Percentiles rank a stretch among this genome's conserved stretches.
Evolutionary conservation across 371 early-diverging fungal genomes (phyloP).

Genomic region (Mortierella sp.): DNA sequence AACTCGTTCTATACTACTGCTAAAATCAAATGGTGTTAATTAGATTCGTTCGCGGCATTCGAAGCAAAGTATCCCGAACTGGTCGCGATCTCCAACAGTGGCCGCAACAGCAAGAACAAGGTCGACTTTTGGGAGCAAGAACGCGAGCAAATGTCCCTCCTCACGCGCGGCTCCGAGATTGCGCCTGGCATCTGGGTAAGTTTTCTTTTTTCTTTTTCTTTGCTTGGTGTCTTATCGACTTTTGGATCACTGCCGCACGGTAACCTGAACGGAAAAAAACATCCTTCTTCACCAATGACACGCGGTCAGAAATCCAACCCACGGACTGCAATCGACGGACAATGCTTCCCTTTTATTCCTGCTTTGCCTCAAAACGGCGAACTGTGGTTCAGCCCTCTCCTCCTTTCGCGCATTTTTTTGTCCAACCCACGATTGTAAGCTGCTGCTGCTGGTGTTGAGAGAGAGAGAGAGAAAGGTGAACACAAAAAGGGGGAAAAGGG

Average conservation of each 20-base stretch:
- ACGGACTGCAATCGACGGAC: neutral
- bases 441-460: neutral
- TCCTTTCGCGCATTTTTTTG: neutral
- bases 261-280: neutral
- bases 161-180: conserved; percentile 70
- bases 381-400: neutral
- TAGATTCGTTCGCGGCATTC: conserved; percentile 64
- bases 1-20: neutral
- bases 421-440: neutral
- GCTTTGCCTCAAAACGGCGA: neutral
- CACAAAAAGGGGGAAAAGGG: too few relatives aligned
- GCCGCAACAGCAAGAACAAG: conserved; percentile 53
- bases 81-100: conserved; percentile 62
- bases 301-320: neutral
- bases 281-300: neutral
- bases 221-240: neutral
- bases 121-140: conserved; percentile 69
- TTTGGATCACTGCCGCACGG: neutral
- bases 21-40: neutral
- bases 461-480: too few relatives aligned
- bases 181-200: conserved; percentile 73
- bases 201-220: conserved; percentile 7
- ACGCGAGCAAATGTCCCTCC: conserved; percentile 66
- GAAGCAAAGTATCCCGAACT: conserved; percentile 65
- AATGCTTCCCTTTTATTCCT: neutral